These are phyloP conservation scores for Russula griseocarnosa DNA, from an alignment of 768 basidiomycete genomes.

Conservation along the genomic window DNA sequence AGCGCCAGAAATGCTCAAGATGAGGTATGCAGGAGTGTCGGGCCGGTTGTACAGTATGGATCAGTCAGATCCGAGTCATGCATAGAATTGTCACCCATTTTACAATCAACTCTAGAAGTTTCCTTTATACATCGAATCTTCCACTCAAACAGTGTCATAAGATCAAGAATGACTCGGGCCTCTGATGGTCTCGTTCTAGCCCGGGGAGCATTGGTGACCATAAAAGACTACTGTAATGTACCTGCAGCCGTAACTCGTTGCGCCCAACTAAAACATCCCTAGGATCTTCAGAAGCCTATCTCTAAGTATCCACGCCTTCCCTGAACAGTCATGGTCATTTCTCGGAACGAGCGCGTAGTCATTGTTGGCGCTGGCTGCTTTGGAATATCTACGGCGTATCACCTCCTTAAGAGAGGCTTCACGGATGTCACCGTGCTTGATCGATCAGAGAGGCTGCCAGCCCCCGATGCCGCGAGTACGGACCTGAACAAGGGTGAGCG, in stretches of 20 bases:
- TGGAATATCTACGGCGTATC: slow-evolving; percentile 80
- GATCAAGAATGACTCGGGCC: too few relatives aligned
- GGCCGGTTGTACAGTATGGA: too few relatives aligned
- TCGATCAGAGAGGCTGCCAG: slow-evolving; percentile 62
- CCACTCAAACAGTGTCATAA: too few relatives aligned
- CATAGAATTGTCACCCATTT: too few relatives aligned
- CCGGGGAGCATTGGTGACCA: not conserved
- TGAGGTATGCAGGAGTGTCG: too few relatives aligned
- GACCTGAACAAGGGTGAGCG: slow-evolving; percentile 45
- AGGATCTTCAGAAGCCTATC: not conserved
- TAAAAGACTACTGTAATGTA: not conserved
- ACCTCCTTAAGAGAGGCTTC: slow-evolving; percentile 69
- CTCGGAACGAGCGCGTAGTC: slow-evolving; percentile 41
- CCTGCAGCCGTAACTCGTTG: not conserved
- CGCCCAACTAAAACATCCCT: not conserved
- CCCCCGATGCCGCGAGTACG: slow-evolving; percentile 73
- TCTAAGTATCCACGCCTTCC: not conserved
- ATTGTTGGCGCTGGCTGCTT: slow-evolving; percentile 84
- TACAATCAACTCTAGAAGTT: too few relatives aligned
- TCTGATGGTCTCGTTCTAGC: too few relatives aligned
- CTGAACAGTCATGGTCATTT: slow-evolving; percentile 7
- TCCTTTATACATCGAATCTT: too few relatives aligned
- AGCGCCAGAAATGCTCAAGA: too few relatives aligned
- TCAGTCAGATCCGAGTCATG: too few relatives aligned
- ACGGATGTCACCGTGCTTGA: slow-evolving; percentile 72